Conservation (phyloP, 306 rosid species). For the Vigna nakashimae region DNA sequence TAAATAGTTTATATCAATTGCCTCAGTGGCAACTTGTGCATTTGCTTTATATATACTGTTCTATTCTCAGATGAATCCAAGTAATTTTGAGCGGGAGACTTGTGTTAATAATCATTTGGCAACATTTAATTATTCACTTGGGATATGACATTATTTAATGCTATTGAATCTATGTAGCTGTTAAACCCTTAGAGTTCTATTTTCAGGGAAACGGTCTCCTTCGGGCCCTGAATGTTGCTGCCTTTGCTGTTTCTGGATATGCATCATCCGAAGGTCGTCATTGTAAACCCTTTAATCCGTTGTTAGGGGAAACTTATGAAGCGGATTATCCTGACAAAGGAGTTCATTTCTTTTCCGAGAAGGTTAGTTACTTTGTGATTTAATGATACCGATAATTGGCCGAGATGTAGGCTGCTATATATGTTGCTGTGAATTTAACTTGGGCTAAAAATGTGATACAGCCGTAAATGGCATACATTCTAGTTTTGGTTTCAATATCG, state of each 20-base stretch:
- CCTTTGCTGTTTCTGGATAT: conserved; percentile 97
- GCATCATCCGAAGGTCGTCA: conserved; percentile 97
- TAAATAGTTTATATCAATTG: conserved; percentile 17
- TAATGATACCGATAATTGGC: conserved; percentile 27
- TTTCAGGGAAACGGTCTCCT: conserved; percentile 89
- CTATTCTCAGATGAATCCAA: background rate
- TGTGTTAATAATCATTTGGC: conserved; percentile 1
- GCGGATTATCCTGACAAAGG: conserved; percentile 95
- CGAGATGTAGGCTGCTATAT: conserved; percentile 17
- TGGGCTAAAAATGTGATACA: background rate
- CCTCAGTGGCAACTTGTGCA: conserved; percentile 8
- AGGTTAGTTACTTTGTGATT: conserved; percentile 60
- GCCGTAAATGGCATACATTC: background rate
- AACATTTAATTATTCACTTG: background rate
- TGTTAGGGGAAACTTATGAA: conserved; percentile 98
- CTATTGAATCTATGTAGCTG: conserved; percentile 33
- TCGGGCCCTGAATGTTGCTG: conserved; percentile 86
- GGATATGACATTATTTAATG: conserved; percentile 36
- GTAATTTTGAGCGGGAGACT: background rate
- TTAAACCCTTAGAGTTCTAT: conserved; percentile 31
- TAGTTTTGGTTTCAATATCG: conserved; percentile 27
- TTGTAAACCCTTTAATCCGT: conserved; percentile 97
- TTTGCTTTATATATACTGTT: conserved; percentile 9
- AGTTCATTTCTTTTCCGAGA: conserved; percentile 95
- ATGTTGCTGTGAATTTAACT: conserved; percentile 17